A percentile compares a stretch with the other conserved stretches of the same genome.
These are phyloP conservation scores for Melampsora occidentalis DNA, from an alignment of 1,284 basidiomycete genomes.

Conservation along the genomic window DNA sequence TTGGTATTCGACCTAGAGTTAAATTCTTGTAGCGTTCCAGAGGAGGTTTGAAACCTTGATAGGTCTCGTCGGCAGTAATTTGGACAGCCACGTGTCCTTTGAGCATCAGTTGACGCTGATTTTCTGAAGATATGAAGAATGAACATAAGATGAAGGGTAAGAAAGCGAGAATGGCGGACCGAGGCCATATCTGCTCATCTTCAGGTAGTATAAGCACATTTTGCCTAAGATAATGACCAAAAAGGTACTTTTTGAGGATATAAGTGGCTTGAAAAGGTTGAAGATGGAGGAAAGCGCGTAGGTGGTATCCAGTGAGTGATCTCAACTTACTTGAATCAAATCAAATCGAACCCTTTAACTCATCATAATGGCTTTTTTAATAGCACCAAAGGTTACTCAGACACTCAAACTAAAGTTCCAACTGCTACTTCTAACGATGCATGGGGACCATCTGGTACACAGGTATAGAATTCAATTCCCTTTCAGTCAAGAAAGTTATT, in stretches of 20 bases:
- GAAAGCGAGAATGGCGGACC: too few species aligned
- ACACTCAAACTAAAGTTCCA: conserved; percentile 84
- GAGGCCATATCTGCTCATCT: too few species aligned
- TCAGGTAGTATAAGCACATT: too few species aligned
- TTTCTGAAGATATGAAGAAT: conserved; percentile 74
- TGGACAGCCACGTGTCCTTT: conserved; percentile 99
- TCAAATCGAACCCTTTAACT: not conserved
- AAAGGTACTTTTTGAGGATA: too few species aligned
- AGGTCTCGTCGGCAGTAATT: conserved; percentile 99
- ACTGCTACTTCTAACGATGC: conserved; percentile 99
- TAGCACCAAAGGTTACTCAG: conserved; percentile 81
- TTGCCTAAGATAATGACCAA: too few species aligned
- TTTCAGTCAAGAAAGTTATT: not conserved
- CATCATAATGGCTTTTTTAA: not conserved
- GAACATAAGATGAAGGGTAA: too few species aligned
- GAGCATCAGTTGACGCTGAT: conserved; percentile 90
- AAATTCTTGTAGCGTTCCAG: conserved; percentile 91
- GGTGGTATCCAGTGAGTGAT: too few species aligned
- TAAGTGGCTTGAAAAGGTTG: too few species aligned
- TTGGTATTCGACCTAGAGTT: conserved; percentile 99
- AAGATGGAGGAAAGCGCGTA: too few species aligned
- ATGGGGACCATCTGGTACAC: conserved; percentile 95
- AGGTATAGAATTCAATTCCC: conserved; percentile 52
- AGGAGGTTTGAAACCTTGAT: conserved; percentile 99
- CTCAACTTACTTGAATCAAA: not conserved